Percentiles rank a stretch among this genome's conserved stretches.
phyloP scores from a whole-genome alignment of 2,329 filamentous ascomycete genomes.

The Penicillium sp. region DNA sequence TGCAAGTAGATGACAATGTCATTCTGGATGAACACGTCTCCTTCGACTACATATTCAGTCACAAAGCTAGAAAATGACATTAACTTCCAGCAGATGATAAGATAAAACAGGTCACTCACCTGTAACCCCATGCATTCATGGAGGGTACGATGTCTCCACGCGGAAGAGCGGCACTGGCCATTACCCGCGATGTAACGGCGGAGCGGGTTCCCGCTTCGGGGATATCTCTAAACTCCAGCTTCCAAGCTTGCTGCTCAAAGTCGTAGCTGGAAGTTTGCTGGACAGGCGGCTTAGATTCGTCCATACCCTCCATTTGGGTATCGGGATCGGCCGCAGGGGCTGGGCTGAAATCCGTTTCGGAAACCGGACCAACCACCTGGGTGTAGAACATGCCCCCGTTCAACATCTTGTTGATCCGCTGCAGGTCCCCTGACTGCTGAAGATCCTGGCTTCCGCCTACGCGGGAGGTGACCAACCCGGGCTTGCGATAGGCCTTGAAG shows the following conservation, averaged over 20 bases:
- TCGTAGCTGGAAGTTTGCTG: constrained; percentile 22
- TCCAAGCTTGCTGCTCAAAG: constrained; percentile 40
- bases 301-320: constrained; percentile 33
- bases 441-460: constrained; percentile 45
- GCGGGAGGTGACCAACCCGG: constrained; percentile 36
- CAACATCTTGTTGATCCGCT: constrained; percentile 45
- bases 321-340: constrained; percentile 23
- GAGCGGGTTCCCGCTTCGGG: constrained; percentile 50
- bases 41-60: constrained; percentile 54
- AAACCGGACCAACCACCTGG: constrained; percentile 46
- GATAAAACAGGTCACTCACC: constrained; percentile 37
- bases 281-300: constrained; percentile 11
- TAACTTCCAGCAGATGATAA: constrained; percentile 11
- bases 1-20: constrained; percentile 55
- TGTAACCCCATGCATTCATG: constrained; percentile 51
- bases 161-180: constrained; percentile 46
- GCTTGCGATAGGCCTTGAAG: constrained; percentile 53
- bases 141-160: constrained; percentile 48
- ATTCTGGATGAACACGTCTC: constrained; percentile 54
- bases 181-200: constrained; percentile 50
- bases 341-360: constrained; percentile 35
- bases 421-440: constrained; percentile 41
- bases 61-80: constrained; percentile 45
- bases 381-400: constrained; percentile 52
- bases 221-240: constrained; percentile 47